phyloP scores from a whole-genome alignment of 768 basidiomycete species.

The Aureoboletus auriporus region DNA sequence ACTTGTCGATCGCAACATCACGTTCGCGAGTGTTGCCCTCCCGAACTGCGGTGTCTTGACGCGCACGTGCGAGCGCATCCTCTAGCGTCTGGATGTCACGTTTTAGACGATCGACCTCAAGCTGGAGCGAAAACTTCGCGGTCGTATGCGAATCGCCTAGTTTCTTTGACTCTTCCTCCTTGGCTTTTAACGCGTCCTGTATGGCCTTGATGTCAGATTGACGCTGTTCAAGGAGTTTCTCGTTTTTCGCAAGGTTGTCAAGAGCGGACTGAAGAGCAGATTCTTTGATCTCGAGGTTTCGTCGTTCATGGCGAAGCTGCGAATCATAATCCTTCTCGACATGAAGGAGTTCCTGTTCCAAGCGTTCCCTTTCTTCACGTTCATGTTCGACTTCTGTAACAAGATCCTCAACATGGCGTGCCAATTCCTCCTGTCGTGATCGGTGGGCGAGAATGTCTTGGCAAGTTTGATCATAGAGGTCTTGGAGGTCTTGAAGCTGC shows the following conservation, averaged over 20 bases:
- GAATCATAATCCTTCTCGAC: constrained; percentile 64
- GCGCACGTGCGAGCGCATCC: constrained; percentile 68
- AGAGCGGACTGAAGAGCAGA: constrained; percentile 60
- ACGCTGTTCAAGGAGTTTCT: constrained; percentile 63
- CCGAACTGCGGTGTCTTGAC: constrained; percentile 63
- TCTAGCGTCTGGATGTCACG: constrained; percentile 81
- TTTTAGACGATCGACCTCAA: constrained; percentile 83
- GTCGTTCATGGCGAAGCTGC: constrained; percentile 53
- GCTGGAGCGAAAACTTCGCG: constrained; percentile 80
- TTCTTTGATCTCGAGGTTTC: constrained; percentile 67
- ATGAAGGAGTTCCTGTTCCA: constrained; percentile 50
- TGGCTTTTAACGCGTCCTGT: constrained; percentile 61
- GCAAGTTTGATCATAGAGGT: constrained; percentile 59
- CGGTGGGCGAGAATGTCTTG: constrained; percentile 66
- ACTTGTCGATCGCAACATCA: constrained; percentile 66
- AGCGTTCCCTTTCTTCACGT: constrained; percentile 50
- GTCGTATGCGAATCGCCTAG: constrained; percentile 82
- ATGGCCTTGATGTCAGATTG: constrained; percentile 73
- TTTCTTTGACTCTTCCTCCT: constrained; percentile 75
- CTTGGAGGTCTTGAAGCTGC: constrained; percentile 62
- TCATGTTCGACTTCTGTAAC: constrained; percentile 57
- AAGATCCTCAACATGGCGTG: constrained; percentile 68
- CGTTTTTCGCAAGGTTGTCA: constrained; percentile 57
- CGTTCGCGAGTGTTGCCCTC: constrained; percentile 66
- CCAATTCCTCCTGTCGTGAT: constrained; percentile 73